Base-by-base conservation (phyloP, 2,329 filamentous ascomycete genomes). In the Chalaropsis thielavioides region DNA sequence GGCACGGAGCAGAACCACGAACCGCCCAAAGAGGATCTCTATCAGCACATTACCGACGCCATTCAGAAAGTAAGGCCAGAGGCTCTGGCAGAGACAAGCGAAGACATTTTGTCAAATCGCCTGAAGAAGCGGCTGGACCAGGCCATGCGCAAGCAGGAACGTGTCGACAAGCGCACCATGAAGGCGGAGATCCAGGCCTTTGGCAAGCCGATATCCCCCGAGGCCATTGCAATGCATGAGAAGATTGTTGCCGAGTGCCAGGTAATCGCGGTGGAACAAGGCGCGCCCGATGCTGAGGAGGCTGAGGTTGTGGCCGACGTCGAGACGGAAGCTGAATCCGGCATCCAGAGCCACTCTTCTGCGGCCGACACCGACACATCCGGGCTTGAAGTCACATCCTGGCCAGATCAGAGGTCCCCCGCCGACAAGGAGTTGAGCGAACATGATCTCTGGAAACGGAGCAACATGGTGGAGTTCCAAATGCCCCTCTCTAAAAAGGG, bases 141-240 rank as follows among this genome's bases (percentile, higher is more conserved):
- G 40, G 65, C 62, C n/a, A 15, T 8, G 40, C 49, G 46, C 46
- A 64, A 67, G 43, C 49, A 51, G 17, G 58, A 64, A 7, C 62
- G 63, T 8, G 6, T 46, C n/a, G 63, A 62, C 17, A 59, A 35
- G 15, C 58, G 58, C 7, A 7, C 38, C 19, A 51, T 67, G 11
- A 64, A 44, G 3, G 11, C 41, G 24, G 65, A 67, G 43, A 62
- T 67, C 10, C 17, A 17, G 7, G 46, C 58, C n/a, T 64, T 40
- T 49, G 65, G 65, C 38, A 62, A 60, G 40, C 35, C 65, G 13
- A 22, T 67, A 11, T 67, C 65, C 3, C 6, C 24, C 24, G 59
- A 60, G 60, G 65, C 58, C n/a, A 49, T 67, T 64, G 58, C 58
- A 11, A 41, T 49, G 27, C 40, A 63, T 10, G 27, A 41, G 7